Percentiles rank a stretch among this genome's conserved stretches.
These are phyloP conservation scores for Taxawa tesnikishii DNA, from an alignment of 2,329 filamentous ascomycete genomes.

Conservation along the genomic window DNA sequence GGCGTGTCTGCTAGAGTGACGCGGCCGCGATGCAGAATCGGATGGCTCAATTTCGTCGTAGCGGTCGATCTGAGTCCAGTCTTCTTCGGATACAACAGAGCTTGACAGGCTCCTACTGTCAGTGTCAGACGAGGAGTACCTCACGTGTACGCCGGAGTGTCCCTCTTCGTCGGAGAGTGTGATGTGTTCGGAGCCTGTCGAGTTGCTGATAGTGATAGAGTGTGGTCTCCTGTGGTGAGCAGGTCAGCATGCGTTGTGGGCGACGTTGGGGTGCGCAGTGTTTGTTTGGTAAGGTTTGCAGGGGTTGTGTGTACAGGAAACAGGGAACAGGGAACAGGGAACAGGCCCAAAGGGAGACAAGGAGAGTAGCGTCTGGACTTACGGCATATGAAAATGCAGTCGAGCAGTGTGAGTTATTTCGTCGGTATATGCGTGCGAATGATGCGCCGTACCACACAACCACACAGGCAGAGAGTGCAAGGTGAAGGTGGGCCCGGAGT, in stretches of 20 bases:
- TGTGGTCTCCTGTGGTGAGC: constrained; percentile 1
- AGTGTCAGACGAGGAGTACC: neutral
- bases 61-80: constrained; percentile 22
- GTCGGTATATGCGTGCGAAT: too few species aligned
- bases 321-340: too few species aligned
- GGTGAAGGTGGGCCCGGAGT: too few species aligned
- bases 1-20: constrained; percentile 19
- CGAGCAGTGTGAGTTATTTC: too few species aligned
- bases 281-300: too few species aligned
- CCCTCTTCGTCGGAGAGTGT: constrained; percentile 1
- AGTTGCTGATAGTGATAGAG: constrained; percentile 1
- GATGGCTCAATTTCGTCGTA: constrained; percentile 33
- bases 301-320: too few species aligned
- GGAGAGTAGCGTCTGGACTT: too few species aligned
- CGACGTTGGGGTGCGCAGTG: too few species aligned
- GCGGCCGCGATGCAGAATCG: constrained; percentile 36
- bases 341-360: too few species aligned
- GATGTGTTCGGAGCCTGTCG: constrained; percentile 5
- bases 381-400: too few species aligned
- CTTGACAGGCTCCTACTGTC: constrained; percentile 1
- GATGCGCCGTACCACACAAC: too few species aligned
- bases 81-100: constrained; percentile 10
- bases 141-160: constrained; percentile 1
- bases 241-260: neutral
- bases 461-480: too few species aligned